Percentiles rank a stretch among this genome's conserved stretches.
Conservation (phyloP, 1,284 basidiomycete species). For the Marasmius tenuissimus region DNA sequence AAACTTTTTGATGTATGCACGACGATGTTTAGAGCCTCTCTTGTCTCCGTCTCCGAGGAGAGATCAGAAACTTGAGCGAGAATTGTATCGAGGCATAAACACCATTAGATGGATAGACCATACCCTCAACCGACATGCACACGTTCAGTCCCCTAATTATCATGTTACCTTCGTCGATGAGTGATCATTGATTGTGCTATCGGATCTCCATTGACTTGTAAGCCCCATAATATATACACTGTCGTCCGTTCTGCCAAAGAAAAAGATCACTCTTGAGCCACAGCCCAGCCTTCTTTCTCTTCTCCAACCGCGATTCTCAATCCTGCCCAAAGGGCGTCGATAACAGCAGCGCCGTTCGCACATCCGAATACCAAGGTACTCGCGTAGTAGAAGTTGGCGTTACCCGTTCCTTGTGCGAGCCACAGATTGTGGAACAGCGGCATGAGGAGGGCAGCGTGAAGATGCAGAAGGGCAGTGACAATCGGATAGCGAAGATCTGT, state of each 20-base stretch:
- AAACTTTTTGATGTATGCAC: not conserved
- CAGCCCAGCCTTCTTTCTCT: slow-evolving; percentile 47
- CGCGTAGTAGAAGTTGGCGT: slow-evolving; percentile 99
- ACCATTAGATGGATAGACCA: too few relatives aligned
- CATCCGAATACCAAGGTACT: slow-evolving; percentile 92
- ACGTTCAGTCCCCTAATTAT: too few relatives aligned
- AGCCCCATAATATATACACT: too few relatives aligned
- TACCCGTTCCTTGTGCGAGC: slow-evolving; percentile 90
- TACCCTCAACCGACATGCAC: not conserved
- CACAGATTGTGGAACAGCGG: slow-evolving; percentile 93
- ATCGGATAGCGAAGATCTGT: slow-evolving; percentile 88
- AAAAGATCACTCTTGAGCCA: slow-evolving; percentile 54
- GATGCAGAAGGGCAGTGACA: slow-evolving; percentile 80
- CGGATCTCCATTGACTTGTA: too few relatives aligned
- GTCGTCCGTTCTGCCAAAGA: too few relatives aligned
- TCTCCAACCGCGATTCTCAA: slow-evolving; percentile 69
- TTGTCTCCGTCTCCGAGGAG: too few relatives aligned
- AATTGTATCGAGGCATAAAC: too few relatives aligned
- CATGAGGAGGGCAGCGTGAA: slow-evolving; percentile 85
- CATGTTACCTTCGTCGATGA: too few relatives aligned
- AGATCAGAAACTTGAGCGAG: too few relatives aligned
- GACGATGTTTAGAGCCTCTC: too few relatives aligned
- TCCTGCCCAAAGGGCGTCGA: slow-evolving; percentile 82
- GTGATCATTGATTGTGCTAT: too few relatives aligned
- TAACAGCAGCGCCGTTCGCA: slow-evolving; percentile 79